Conservation (phyloP, 495 filamentous ascomycete genomes). For the Cercophora newfieldiana region DNA sequence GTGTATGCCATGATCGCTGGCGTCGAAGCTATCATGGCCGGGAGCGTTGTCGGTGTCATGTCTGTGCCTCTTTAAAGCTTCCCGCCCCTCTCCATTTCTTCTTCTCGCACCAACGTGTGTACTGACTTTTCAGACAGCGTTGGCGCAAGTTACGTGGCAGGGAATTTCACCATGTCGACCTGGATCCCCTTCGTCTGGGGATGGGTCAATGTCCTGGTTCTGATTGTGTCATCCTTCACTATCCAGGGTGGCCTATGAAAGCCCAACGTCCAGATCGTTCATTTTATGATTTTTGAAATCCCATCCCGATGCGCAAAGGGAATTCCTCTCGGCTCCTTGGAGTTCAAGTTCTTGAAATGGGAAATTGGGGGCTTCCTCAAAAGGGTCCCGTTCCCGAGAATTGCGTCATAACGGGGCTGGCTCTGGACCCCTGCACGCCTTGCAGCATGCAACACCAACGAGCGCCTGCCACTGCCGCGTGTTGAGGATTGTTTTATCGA, state of each 20-base stretch:
- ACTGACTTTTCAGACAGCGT: slow-evolving; percentile 57
- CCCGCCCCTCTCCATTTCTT: neutral
- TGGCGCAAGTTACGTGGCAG: slow-evolving; percentile 82
- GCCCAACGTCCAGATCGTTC: neutral
- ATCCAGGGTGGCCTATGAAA: slow-evolving; percentile 82
- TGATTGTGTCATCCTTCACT: slow-evolving; percentile 90
- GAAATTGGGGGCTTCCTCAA: neutral
- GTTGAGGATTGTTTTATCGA: slow-evolving; percentile 4
- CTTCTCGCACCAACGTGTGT: neutral
- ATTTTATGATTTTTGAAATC: neutral
- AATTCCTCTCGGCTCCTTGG: neutral
- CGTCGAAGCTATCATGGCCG: slow-evolving; percentile 79
- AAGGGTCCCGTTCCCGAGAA: neutral
- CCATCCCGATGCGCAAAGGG: neutral
- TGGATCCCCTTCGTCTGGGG: slow-evolving; percentile 97
- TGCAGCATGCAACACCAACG: slow-evolving; percentile 4
- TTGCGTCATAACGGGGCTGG: slow-evolving; percentile 28
- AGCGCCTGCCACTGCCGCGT: neutral
- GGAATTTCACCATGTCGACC: slow-evolving; percentile 91
- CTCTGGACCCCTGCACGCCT: neutral
- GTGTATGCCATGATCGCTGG: slow-evolving; percentile 74
- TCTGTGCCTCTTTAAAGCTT: slow-evolving; percentile 49
- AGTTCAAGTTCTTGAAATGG: neutral
- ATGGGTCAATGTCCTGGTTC: slow-evolving; percentile 82
- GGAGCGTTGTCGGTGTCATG: slow-evolving; percentile 87